Evolutionary conservation across 257 asterid species (phyloP).

Genomic region (Ligustrum vulgare): DNA sequence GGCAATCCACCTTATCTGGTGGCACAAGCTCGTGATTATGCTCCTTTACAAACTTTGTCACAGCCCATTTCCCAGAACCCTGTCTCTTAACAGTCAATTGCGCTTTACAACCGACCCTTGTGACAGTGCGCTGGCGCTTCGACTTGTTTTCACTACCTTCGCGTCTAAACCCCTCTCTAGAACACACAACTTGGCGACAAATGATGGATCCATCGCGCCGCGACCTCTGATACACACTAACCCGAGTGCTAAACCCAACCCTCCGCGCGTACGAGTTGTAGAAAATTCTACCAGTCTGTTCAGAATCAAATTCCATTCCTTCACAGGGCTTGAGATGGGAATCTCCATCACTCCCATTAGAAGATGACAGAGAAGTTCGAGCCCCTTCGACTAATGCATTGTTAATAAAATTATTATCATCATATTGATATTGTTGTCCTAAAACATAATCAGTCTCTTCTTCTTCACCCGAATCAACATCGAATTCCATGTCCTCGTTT

Average conservation of each 20-base stretch:
- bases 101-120: slow-evolving; percentile 97
- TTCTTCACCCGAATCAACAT: slow-evolving; percentile 66
- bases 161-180: background rate
- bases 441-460: slow-evolving; percentile 30
- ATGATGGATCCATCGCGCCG: slow-evolving; percentile 93
- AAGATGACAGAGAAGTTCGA: background rate
- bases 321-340: slow-evolving; percentile 86
- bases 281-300: slow-evolving; percentile 93
- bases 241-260: slow-evolving; percentile 94
- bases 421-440: slow-evolving; percentile 34
- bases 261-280: slow-evolving; percentile 89
- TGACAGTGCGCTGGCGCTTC: slow-evolving; percentile 78
- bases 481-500: slow-evolving; percentile 67
- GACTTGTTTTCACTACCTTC: slow-evolving; percentile 27
- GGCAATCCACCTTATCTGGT: slow-evolving; percentile 88
- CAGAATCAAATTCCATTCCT: slow-evolving; percentile 93
- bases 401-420: slow-evolving; percentile 36
- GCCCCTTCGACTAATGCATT: slow-evolving; percentile 20
- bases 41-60: slow-evolving; percentile 70
- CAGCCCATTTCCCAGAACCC: slow-evolving; percentile 89
- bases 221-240: slow-evolving; percentile 93
- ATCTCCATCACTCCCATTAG: slow-evolving; percentile 38
- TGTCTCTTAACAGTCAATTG: slow-evolving; percentile 81
- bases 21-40: slow-evolving; percentile 94
- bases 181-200: slow-evolving; percentile 39